phyloP scores from a whole-genome alignment of 2,329 filamentous ascomycete species.

The Coniochaeta sp. region DNA sequence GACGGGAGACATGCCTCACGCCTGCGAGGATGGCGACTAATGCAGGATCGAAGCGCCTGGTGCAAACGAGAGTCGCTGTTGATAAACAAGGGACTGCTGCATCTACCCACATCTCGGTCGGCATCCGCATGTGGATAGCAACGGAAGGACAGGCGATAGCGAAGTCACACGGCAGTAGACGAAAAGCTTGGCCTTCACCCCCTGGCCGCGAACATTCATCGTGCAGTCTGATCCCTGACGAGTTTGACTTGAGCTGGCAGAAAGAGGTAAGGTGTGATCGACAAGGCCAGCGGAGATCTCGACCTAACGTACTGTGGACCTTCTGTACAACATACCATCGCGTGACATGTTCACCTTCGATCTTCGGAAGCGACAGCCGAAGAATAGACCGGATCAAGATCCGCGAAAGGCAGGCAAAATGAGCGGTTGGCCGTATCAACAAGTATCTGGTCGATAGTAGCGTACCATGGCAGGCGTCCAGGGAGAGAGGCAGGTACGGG shows the following conservation, averaged over 20 bases:
- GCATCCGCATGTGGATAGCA: neutral
- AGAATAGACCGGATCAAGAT: neutral
- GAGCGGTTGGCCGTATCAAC: neutral
- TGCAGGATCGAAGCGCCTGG: neutral
- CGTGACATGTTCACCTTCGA: neutral
- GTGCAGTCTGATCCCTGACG: neutral
- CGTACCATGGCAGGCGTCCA: neutral
- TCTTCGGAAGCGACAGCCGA: neutral
- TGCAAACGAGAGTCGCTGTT: neutral
- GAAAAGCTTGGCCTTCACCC: slow-evolving; percentile 1
- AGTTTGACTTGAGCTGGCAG: neutral
- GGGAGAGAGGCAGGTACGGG: neutral
- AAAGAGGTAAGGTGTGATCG: slow-evolving; percentile 1
- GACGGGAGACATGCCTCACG: neutral
- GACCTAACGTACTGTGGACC: neutral
- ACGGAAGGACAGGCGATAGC: neutral
- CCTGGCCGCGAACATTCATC: neutral
- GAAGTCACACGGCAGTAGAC: slow-evolving; percentile 1
- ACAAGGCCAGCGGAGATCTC: neutral
- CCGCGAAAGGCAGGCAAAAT: neutral
- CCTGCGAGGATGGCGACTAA: neutral
- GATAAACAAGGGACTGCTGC: neutral
- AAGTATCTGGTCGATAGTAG: neutral
- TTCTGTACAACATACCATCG: neutral
- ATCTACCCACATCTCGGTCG: neutral